phyloP scores from a whole-genome alignment of 129 eudicot species.

The Tagetes erecta region DNA sequence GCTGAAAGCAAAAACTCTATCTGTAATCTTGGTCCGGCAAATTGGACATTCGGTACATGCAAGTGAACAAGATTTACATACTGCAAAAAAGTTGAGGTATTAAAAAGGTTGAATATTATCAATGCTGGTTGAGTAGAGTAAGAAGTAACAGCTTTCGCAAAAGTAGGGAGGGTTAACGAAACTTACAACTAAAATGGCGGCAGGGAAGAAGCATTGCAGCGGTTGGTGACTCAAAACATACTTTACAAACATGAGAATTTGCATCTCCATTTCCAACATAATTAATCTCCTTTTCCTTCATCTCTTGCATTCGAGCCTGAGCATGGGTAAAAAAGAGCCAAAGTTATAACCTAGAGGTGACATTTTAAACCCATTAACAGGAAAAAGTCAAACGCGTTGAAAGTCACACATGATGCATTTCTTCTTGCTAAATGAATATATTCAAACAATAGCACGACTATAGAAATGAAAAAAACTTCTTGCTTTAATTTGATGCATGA shows the following conservation, averaged over 20 bases:
- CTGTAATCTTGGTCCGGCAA: slow-evolving; percentile 86
- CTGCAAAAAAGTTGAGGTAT: slow-evolving; percentile 47
- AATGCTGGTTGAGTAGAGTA: slow-evolving; percentile 1
- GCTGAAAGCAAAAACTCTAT: slow-evolving; percentile 93
- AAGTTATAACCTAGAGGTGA: slow-evolving; percentile 1
- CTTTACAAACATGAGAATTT: slow-evolving; percentile 91
- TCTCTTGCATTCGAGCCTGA: slow-evolving; percentile 99
- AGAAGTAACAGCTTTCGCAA: not conserved
- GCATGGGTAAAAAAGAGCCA: slow-evolving; percentile 17
- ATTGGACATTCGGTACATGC: slow-evolving; percentile 98
- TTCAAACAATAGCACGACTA: not conserved
- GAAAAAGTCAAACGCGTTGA: not conserved
- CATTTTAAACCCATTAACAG: not conserved
- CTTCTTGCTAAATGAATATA: not conserved
- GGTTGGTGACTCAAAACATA: slow-evolving; percentile 89
- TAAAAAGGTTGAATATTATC: slow-evolving; percentile 20
- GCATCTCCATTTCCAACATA: slow-evolving; percentile 77
- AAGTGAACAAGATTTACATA: slow-evolving; percentile 95
- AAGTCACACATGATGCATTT: not conserved
- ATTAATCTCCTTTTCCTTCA: slow-evolving; percentile 70
- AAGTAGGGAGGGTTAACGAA: not conserved
- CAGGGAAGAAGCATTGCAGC: slow-evolving; percentile 98
- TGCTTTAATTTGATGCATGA: not conserved
- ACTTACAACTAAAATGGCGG: slow-evolving; percentile 92
- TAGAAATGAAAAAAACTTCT: not conserved